Evolutionary conservation across 805 yeast species (phyloP), one percentile per base, ranked within the genome.

Genomic region (Candida rishiriensis): DNA sequence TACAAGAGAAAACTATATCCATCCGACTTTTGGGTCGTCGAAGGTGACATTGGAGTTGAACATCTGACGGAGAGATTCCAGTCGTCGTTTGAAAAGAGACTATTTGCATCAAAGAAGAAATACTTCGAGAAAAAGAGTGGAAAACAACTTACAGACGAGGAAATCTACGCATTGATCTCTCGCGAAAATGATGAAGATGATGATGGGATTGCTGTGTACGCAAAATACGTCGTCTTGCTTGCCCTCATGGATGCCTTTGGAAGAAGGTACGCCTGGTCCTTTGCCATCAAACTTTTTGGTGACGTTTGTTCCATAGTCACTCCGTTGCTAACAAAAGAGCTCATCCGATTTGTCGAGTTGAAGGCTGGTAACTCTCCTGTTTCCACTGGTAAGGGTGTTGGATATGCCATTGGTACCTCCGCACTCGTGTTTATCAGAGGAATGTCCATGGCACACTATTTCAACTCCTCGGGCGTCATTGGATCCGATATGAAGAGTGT

Each of bases 401-500:
- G 91, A 10, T 85, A 77, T 54, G 81, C 90, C 8, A 63, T 89
- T 37, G 95, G 89, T n/a, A 71, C 83, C 10, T 73, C 81, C 33
- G 52, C 71, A 1, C 66, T 89, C 63, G 72, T 83, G 52, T 56
- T 78, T 21, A 38, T 71, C 3, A 63, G 71, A 40, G 75, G 79
- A 18, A 34, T 79, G 9, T 52, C 66, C 16, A 66, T 83, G 40
- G 79, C 84, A 43, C 85, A 81, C 57, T 78, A 73, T 46, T 84
- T 85, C 57, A 79, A 79, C 53, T 64, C 68, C 30, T 68, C 84
- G 2, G 71, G 77, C 65, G 54, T 75, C 43, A 70, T 78, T 10
- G 96, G 96, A 50, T 83, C 84, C 8, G 78, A 80, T 54, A 73
- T 74, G 3, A 81, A 85, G 54, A 79, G 88, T 0, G 76, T 83